Evolutionary conservation across 352 stramenopile genomes (phyloP), one percentile per base, ranked within the genome.

Genomic region (Phytopythium cucurbitacearum): DNA sequence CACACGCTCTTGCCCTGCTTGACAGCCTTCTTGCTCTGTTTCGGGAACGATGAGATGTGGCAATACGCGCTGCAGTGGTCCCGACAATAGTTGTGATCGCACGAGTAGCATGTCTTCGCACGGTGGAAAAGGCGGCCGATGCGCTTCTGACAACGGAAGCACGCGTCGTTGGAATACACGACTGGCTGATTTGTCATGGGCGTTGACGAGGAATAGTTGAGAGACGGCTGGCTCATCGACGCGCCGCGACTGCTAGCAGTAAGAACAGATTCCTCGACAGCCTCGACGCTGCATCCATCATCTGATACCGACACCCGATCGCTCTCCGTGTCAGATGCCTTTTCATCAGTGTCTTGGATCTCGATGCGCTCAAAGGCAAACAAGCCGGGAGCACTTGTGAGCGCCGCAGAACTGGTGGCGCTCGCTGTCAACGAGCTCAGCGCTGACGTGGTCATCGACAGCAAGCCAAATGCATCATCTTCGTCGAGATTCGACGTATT

Each of bases 351-450:
- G 37, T 73, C 62, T 5, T 21, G 28, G 10, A 80, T 53, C 36
- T 79, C 73, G 49, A 84, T 76, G 35, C 76, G 74, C 34, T 78
- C 62, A 51, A 85, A 80, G 1, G 67, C 48, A 42, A 78, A 85
- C 54, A 85, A 50, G 0, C 74, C 74, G 6, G 71, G 71, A 4
- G 62, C 57, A 5, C 44, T 41, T 12, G 41, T 39, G n/a, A 46
- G 49, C 38, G 8, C 35, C 7, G 56, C 55, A 41, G 59, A 52
- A 44, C 50, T 63, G 11, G 6, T 62, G 8, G 44, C 42, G 7
- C 46, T 60, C 8, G 40, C 48, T 7, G 53, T 50, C 9, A 71
- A 15, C 8, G 56, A 67, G 42, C 65, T 76, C 32, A 85, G 56
- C 1, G 71, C 71, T 11, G 74, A 82, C 9, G 67, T 80, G n/a